Percentiles rank a stretch among this genome's conserved stretches.
phyloP scores from a whole-genome alignment of 116 monocot genomes.

The Thalassia testudinum region DNA sequence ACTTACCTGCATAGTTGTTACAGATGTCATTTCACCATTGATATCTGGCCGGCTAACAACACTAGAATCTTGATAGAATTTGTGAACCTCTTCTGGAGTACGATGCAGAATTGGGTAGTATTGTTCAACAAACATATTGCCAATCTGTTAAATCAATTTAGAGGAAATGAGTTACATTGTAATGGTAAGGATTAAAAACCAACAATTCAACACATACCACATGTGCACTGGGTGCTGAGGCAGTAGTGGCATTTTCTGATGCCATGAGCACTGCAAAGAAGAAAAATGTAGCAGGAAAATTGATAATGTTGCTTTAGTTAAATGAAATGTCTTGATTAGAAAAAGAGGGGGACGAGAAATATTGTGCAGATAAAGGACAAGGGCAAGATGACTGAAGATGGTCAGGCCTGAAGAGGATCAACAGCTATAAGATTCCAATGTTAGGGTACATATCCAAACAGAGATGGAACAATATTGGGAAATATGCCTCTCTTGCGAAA shows the following conservation, averaged over 20 bases:
- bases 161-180: background rate
- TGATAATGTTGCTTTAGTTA: no score
- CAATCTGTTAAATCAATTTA: slow-evolving; percentile 23
- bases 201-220: slow-evolving; percentile 4
- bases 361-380: no score
- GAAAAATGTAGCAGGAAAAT: no score
- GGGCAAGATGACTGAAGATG: no score
- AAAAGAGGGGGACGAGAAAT: no score
- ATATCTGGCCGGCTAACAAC: slow-evolving; percentile 40
- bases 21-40: slow-evolving; percentile 28
- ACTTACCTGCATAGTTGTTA: slow-evolving; percentile 42
- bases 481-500: no score
- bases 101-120: slow-evolving; percentile 57
- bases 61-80: slow-evolving; percentile 66
- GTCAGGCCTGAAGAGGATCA: no score
- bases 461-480: no score
- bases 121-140: slow-evolving; percentile 66
- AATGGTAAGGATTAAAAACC: background rate
- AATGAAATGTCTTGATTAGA: no score
- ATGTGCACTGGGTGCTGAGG: slow-evolving; percentile 8
- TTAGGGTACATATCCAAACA: no score
- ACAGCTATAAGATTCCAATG: no score
- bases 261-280: no score
- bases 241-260: background rate
- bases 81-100: slow-evolving; percentile 43